Conservation (phyloP, 305 asterid genomes). For the Euphrasia arctica region DNA sequence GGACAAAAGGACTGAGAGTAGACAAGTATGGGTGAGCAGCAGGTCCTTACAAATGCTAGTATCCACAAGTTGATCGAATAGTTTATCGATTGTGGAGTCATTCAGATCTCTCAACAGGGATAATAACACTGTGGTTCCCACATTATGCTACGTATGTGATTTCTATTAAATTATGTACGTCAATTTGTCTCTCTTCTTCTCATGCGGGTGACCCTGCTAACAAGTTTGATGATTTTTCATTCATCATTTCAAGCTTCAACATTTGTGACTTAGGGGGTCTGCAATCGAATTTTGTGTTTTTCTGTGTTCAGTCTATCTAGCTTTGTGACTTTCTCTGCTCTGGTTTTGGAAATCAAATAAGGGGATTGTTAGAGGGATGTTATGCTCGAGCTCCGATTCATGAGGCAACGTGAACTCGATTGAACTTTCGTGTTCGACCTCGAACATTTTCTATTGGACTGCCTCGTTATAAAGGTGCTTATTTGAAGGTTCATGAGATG, state of each 20-base stretch:
- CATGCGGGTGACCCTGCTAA: not conserved
- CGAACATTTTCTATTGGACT: no score
- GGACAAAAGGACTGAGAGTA: constrained; percentile 27
- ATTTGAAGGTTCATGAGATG: no score
- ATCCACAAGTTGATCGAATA: constrained; percentile 29
- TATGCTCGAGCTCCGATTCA: no score
- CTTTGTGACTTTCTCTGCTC: no score
- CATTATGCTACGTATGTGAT: constrained; percentile 23
- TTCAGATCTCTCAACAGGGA: constrained; percentile 26
- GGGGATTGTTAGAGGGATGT: no score
- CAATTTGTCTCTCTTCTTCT: not conserved
- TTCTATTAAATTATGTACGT: constrained; percentile 16
- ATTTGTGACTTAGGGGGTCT: not conserved
- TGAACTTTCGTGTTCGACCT: no score
- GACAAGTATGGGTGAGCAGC: constrained; percentile 20
- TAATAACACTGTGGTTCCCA: constrained; percentile 32
- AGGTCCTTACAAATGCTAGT: constrained; percentile 32
- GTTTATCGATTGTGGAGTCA: constrained; percentile 23
- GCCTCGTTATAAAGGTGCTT: no score
- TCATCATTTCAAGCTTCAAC: not conserved
- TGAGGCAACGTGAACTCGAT: no score
- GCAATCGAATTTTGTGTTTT: no score
- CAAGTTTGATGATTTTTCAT: no score
- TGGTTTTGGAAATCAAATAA: no score
- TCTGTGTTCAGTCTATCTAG: no score